These are phyloP conservation scores for Guillardia theta DNA, from an alignment of 78 protist genomes.

Conservation along the genomic window DNA sequence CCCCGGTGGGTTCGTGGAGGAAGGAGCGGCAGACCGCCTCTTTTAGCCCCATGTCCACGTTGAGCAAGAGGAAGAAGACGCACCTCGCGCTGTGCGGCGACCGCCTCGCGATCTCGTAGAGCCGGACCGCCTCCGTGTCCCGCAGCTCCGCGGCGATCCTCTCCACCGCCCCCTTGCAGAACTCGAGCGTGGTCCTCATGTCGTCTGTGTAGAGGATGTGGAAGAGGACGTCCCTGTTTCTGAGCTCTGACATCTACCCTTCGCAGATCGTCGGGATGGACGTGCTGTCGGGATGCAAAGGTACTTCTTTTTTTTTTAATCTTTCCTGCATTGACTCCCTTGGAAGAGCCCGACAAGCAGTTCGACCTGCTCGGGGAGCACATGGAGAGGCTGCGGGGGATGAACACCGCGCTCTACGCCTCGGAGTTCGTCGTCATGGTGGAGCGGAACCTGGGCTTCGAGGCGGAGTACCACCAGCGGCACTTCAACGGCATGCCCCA, in stretches of 20 bases:
- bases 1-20: no score
- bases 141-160: no score
- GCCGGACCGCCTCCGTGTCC: no score
- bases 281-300: neutral
- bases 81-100: no score
- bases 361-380: neutral
- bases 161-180: no score
- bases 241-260: no score
- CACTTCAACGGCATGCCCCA: neutral
- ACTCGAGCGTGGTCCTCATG: no score
- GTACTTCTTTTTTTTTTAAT: neutral
- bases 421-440: neutral
- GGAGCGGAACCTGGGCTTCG: slow-evolving; percentile 38
- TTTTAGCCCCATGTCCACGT: no score
- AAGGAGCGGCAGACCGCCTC: no score
- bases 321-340: neutral
- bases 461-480: neutral
- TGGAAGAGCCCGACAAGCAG: neutral
- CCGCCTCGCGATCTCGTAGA: no score
- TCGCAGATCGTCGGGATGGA: slow-evolving; percentile 13
- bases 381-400: neutral
- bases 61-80: no score
- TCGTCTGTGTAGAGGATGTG: neutral
- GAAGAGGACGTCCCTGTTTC: neutral
- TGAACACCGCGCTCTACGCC: neutral